Evolutionary conservation across 2,329 filamentous ascomycete species (phyloP), one percentile per base, ranked within the genome.

Genomic region (Trichoderma oligosporum): DNA sequence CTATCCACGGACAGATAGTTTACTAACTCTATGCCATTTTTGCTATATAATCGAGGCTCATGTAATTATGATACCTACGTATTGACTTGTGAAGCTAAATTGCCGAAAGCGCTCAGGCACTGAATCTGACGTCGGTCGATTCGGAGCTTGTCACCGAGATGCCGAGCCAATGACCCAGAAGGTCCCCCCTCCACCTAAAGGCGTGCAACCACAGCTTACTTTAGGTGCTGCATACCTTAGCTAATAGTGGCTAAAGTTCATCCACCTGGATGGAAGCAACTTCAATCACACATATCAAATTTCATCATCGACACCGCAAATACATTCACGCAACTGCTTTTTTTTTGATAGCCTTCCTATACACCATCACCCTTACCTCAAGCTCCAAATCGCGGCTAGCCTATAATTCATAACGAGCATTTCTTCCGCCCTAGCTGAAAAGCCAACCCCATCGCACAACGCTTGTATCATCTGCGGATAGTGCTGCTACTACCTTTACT

Each of bases 51-150:
- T 31, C 18, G 2, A 14, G 14, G 8, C 16, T 20, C n/a, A 29
- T 33, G 36, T 31, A 25, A 41, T 35, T 8, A 41, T n/a, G n/a
- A n/a, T n/a, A n/a, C n/a, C n/a, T n/a, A n/a, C n/a, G n/a, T n/a
- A n/a, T n/a, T n/a, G n/a, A n/a, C n/a, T n/a, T n/a, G n/a, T n/a
- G n/a, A n/a, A n/a, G n/a, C n/a, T n/a, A n/a, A n/a, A n/a, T n/a
- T n/a, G n/a, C n/a, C n/a, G n/a, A n/a, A n/a, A n/a, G n/a, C n/a
- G n/a, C n/a, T n/a, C n/a, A n/a, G n/a, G n/a, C n/a, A n/a, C 16
- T 33, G 25, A 44, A 22, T 57, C 61, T 64, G 63, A 66, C 63
- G 61, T 64, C 61, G 62, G 35, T 57, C 35, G 24, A 49, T 24
- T n/a, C n/a, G 42, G n/a, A 25, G 39, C 52, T 46, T 45, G 58